Base-by-base conservation (phyloP, 1,284 basidiomycete species). In the Apiotrichum mycotoxinovorans region DNA sequence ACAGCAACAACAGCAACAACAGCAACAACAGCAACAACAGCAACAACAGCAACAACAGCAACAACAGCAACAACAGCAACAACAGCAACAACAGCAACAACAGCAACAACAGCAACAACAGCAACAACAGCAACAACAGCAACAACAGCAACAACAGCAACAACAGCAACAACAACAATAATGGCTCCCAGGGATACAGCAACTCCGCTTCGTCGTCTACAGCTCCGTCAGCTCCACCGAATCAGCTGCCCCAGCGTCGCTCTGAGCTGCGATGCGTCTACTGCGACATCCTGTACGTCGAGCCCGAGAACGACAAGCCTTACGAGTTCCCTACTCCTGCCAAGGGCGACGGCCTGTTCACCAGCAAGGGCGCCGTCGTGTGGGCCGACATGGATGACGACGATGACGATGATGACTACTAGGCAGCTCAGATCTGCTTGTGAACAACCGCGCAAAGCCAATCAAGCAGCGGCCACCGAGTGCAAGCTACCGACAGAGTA, bases 401-500 rank as follows among this genome's bases (percentile, higher is more conserved):
- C 30, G 30, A 30, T 30, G 30, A 30, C 18, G 56, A 54, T 14
- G 56, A 58, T 35, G 45, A 57, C 41, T 47, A 54, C 26, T 49
- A 49, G n/a, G n/a, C n/a, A n/a, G n/a, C n/a, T n/a, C n/a, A n/a
- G n/a, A n/a, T n/a, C n/a, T n/a, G n/a, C n/a, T n/a, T n/a, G n/a
- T n/a, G n/a, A n/a, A n/a, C n/a, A n/a, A n/a, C n/a, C n/a, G n/a
- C n/a, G n/a, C n/a, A n/a, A n/a, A n/a, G n/a, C n/a, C n/a, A n/a
- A n/a, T n/a, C n/a, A n/a, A n/a, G n/a, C n/a, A n/a, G n/a, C n/a
- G n/a, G n/a, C n/a, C n/a, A n/a, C n/a, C n/a, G n/a, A n/a, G n/a
- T n/a, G n/a, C n/a, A n/a, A n/a, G n/a, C n/a, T n/a, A n/a, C n/a
- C n/a, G n/a, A n/a, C n/a, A n/a, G n/a, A n/a, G n/a, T n/a, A n/a